Evolutionary conservation across 352 stramenopile genomes (phyloP).

Genomic region (Globisporangium orthogonon): DNA sequence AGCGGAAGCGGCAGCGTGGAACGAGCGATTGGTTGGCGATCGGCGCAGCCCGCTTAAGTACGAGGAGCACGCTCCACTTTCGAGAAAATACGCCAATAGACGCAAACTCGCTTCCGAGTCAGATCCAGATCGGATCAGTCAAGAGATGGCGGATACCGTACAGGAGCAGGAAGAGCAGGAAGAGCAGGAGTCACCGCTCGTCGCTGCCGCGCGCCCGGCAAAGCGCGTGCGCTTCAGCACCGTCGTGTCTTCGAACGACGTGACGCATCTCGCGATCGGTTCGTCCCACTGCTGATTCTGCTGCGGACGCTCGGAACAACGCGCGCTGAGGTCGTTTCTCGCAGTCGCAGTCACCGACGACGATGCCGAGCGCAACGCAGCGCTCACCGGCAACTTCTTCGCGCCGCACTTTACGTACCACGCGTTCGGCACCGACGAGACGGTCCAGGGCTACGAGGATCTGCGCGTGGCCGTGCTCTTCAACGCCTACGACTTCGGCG

Average conservation of each 20-base stretch:
- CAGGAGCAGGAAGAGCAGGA: neutral
- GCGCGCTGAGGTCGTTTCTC: neutral
- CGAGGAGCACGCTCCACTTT: too few relatives aligned
- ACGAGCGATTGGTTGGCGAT: too few relatives aligned
- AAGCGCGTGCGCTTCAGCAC: constrained; percentile 69
- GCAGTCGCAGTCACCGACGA: constrained; percentile 13
- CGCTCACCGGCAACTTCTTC: constrained; percentile 38
- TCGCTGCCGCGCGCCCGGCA: constrained; percentile 9
- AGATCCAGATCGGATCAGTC: too few relatives aligned
- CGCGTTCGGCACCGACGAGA: constrained; percentile 66
- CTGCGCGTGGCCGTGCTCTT: constrained; percentile 54
- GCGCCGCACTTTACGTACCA: constrained; percentile 78
- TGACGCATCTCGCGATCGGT: constrained; percentile 57
- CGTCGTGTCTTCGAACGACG: constrained; percentile 37
- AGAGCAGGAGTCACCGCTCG: neutral
- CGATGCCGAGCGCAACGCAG: constrained; percentile 24
- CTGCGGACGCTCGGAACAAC: neutral
- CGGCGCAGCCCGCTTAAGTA: too few relatives aligned
- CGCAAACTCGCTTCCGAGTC: too few relatives aligned
- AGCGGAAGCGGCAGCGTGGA: neutral
- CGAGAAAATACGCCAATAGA: too few relatives aligned
- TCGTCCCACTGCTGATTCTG: neutral
- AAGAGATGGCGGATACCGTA: constrained; percentile 8
- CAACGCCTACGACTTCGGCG: constrained; percentile 58
- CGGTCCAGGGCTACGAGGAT: constrained; percentile 54